Conservation (phyloP, 2,329 filamentous ascomycete species). For the Fusarium pseudonygamai region DNA sequence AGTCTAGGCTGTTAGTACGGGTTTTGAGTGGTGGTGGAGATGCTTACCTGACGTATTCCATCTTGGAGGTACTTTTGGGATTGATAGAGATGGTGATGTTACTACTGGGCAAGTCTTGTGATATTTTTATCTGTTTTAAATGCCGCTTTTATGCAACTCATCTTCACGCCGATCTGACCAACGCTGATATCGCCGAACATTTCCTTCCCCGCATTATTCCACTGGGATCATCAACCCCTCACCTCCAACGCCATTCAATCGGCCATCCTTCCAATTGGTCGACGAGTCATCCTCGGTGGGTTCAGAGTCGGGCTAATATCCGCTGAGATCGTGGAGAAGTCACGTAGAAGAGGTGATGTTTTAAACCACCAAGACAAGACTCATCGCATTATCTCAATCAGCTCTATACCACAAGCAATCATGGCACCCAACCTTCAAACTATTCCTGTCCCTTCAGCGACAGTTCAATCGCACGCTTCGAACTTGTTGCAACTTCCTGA, state of each 20-base stretch:
- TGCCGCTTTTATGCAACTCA: background rate
- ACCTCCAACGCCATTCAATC: background rate
- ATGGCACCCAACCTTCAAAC: constrained; percentile 21
- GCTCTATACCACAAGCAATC: accelerated
- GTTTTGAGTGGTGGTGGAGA: accelerated
- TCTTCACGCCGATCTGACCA: background rate
- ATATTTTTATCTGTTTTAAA: background rate
- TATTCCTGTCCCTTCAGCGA: constrained; percentile 49
- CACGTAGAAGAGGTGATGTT: background rate
- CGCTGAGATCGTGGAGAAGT: constrained; percentile 10
- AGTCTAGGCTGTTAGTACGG: constrained; percentile 40
- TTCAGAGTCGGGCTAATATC: background rate
- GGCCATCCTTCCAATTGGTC: constrained; percentile 27
- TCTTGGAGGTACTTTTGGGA: background rate
- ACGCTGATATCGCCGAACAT: constrained; percentile 20
- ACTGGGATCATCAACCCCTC: background rate
- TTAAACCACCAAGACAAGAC: background rate
- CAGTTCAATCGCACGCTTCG: constrained; percentile 56
- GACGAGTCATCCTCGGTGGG: background rate
- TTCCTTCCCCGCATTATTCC: constrained; percentile 14
- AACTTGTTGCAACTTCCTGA: constrained; percentile 54
- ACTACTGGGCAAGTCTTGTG: accelerated
- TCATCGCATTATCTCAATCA: background rate
- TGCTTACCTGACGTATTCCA: constrained; percentile 35
- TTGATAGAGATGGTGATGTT: background rate